These are phyloP conservation scores for Lasiodiplodia hormozganensis DNA, from an alignment of 2,329 filamentous ascomycete genomes.

Conservation along the genomic window DNA sequence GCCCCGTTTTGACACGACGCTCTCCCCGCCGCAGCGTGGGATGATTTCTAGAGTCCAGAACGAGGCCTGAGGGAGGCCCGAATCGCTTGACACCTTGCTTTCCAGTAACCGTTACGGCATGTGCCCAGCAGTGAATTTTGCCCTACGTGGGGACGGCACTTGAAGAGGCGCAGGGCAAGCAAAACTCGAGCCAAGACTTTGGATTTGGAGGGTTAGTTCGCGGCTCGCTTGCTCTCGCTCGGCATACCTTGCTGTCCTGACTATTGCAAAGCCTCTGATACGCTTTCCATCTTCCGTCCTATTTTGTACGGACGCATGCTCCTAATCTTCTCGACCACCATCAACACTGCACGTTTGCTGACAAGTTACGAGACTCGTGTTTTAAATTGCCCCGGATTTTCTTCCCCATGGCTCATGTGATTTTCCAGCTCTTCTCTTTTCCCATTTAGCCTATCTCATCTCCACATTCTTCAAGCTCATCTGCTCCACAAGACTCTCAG, in stretches of 20 bases:
- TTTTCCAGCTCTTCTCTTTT: background rate
- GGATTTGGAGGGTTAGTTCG: background rate
- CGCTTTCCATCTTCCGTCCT: background rate
- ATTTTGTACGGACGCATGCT: background rate
- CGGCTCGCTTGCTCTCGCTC: background rate
- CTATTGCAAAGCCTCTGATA: background rate
- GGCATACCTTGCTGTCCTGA: conserved; percentile 4
- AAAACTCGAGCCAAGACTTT: background rate
- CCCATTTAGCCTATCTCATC: conserved; percentile 8
- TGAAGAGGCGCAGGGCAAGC: background rate
- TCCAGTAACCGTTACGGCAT: background rate
- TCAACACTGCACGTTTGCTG: background rate
- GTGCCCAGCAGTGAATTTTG: no score
- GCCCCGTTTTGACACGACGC: conserved; percentile 1
- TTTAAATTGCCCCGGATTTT: conserved; percentile 2
- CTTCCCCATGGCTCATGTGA: background rate
- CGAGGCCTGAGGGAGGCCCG: background rate
- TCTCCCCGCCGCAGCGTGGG: background rate
- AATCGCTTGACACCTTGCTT: background rate
- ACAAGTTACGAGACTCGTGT: background rate
- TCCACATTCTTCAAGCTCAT: background rate
- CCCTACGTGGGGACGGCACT: background rate
- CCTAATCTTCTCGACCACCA: background rate
- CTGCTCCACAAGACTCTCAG: background rate
- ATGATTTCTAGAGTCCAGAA: background rate